Evolutionary conservation across 306 rosid species (phyloP).

Genomic region (Medicago ruthenica): DNA sequence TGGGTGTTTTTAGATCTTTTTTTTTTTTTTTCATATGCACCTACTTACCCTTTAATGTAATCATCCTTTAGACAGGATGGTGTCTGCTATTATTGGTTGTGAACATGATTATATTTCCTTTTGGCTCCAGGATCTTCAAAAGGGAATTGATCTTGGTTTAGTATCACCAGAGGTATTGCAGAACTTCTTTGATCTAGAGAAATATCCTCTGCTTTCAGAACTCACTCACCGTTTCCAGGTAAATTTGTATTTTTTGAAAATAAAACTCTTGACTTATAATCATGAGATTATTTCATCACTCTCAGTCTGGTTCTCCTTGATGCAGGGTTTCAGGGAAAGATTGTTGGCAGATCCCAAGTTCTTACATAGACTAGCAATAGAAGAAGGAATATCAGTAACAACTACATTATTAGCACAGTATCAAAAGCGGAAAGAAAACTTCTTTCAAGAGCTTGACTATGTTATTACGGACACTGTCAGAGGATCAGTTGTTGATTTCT

Average conservation of each 20-base stretch:
- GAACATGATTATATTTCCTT: constrained; percentile 15
- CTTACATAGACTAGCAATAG: constrained; percentile 91
- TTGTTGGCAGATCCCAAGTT: constrained; percentile 96
- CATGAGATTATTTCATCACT: constrained; percentile 33
- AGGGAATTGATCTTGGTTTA: constrained; percentile 95
- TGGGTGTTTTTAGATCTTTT: constrained; percentile 26
- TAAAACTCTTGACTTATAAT: constrained; percentile 27
- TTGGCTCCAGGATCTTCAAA: constrained; percentile 83
- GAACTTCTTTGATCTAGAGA: constrained; percentile 92
- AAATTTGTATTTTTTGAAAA: constrained; percentile 39
- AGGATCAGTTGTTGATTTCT: constrained; percentile 87
- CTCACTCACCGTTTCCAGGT: constrained; percentile 95
- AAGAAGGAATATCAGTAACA: constrained; percentile 88
- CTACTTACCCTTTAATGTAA: constrained; percentile 26
- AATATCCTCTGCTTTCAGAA: constrained; percentile 86
- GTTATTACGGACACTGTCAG: constrained; percentile 85
- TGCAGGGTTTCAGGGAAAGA: constrained; percentile 99
- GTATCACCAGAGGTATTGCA: constrained; percentile 93
- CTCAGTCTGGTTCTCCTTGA: constrained; percentile 41
- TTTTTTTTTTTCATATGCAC: not conserved
- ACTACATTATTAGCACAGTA: constrained; percentile 87
- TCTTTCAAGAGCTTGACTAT: constrained; percentile 86
- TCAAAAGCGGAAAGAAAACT: constrained; percentile 83
- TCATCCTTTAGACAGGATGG: constrained; percentile 33
- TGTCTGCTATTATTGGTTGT: constrained; percentile 18